Conservation (phyloP, 2,329 filamentous ascomycete species). For the Chalaropsis ovoidea region DNA sequence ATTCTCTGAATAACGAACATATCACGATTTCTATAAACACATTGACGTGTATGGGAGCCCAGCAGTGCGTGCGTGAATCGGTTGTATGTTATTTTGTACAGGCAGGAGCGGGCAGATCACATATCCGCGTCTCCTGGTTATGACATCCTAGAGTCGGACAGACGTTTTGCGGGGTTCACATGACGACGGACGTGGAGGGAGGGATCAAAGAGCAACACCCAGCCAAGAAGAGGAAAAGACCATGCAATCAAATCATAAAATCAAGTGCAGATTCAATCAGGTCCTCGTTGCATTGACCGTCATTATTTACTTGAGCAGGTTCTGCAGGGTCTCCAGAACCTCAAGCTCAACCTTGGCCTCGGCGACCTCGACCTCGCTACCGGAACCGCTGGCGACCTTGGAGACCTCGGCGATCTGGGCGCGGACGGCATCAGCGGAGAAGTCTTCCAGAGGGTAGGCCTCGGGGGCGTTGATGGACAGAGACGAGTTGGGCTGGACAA, state of each 20-base stretch:
- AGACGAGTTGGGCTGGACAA: slow-evolving; percentile 87
- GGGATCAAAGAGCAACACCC: neutral
- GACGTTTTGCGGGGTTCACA: neutral
- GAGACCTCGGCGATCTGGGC: slow-evolving; percentile 89
- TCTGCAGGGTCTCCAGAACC: slow-evolving; percentile 32
- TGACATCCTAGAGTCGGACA: neutral
- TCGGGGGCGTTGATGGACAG: slow-evolving; percentile 98
- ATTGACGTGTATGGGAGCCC: neutral
- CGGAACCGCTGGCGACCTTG: slow-evolving; percentile 81
- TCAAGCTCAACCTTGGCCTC: slow-evolving; percentile 99
- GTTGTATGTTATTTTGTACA: slow-evolving; percentile 22
- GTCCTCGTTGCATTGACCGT: neutral
- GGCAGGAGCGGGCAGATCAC: slow-evolving; percentile 3
- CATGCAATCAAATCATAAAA: neutral
- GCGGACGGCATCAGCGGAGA: slow-evolving; percentile 81
- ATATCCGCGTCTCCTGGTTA: neutral
- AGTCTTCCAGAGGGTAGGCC: slow-evolving; percentile 88
- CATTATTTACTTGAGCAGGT: slow-evolving; percentile 26
- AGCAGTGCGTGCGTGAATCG: slow-evolving; percentile 8
- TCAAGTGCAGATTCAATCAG: slow-evolving; percentile 10
- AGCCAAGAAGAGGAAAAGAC: neutral
- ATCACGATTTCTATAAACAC: neutral
- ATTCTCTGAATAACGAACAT: neutral
- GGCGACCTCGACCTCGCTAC: slow-evolving; percentile 93
- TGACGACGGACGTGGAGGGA: neutral